Evolutionary conservation across 2,329 filamentous ascomycete genomes (phyloP).

Genomic region (Cordyceps cicadae): DNA sequence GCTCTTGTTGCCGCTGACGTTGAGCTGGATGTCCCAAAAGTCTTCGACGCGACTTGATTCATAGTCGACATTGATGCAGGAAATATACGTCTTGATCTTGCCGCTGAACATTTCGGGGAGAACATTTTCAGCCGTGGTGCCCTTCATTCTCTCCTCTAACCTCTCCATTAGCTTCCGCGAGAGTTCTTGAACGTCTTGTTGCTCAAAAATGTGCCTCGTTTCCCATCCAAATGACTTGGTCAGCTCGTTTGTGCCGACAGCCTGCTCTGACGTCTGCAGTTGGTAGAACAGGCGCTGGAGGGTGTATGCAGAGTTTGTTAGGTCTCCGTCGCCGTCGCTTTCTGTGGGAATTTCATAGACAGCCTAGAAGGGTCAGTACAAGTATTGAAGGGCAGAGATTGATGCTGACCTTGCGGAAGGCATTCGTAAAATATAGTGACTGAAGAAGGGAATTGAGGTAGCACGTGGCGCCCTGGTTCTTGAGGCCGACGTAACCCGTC

Average conservation of each 20-base stretch:
- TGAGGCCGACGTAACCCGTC: constrained; percentile 91
- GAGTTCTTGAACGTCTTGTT: constrained; percentile 96
- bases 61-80: constrained; percentile 96
- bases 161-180: constrained; percentile 96
- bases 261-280: constrained; percentile 73
- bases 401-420: constrained; percentile 71
- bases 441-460: constrained; percentile 80
- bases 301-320: constrained; percentile 84
- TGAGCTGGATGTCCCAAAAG: constrained; percentile 98
- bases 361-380: constrained; percentile 45
- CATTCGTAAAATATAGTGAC: constrained; percentile 80
- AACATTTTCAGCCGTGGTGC: constrained; percentile 81
- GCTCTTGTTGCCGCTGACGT: constrained; percentile 88
- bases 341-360: constrained; percentile 96
- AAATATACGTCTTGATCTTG: constrained; percentile 98
- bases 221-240: constrained; percentile 98
- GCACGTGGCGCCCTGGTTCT: constrained; percentile 92
- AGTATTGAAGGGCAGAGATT: constrained; percentile 10
- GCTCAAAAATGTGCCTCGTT: constrained; percentile 93
- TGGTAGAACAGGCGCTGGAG: constrained; percentile 92
- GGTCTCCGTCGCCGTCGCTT: constrained; percentile 70
- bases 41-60: constrained; percentile 93
- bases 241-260: constrained; percentile 85
- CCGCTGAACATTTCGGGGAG: constrained; percentile 88
- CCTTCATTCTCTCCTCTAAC: constrained; percentile 97